phyloP scores from a whole-genome alignment of 768 basidiomycete genomes.

The Hygrocybe punicea region DNA sequence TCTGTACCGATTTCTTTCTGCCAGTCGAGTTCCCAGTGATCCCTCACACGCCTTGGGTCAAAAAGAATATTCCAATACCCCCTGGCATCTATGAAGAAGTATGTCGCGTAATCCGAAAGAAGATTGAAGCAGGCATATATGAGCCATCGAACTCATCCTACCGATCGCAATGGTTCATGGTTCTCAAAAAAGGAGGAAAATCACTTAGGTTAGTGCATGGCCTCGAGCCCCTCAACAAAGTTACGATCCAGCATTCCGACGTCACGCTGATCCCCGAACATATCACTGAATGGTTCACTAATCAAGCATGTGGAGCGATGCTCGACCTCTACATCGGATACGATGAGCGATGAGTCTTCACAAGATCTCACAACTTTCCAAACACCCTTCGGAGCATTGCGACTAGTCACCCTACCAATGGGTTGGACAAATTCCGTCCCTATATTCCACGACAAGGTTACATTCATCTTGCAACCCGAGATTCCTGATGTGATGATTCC shows the following conservation, averaged over 20 bases:
- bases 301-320: slow-evolving; percentile 29
- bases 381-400: slow-evolving; percentile 29
- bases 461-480: slow-evolving; percentile 34
- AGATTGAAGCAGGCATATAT: slow-evolving; percentile 39
- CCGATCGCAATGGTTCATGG: slow-evolving; percentile 39
- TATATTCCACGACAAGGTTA: not conserved
- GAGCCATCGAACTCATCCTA: slow-evolving; percentile 40
- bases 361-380: slow-evolving; percentile 42
- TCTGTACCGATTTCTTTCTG: slow-evolving; percentile 29
- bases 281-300: slow-evolving; percentile 34
- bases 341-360: slow-evolving; percentile 26
- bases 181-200: slow-evolving; percentile 39
- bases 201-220: slow-evolving; percentile 34
- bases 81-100: slow-evolving; percentile 33
- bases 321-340: slow-evolving; percentile 38
- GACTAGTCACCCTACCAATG: slow-evolving; percentile 36
- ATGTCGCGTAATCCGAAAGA: slow-evolving; percentile 29
- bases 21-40: slow-evolving; percentile 34
- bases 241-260: slow-evolving; percentile 37
- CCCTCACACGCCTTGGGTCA: slow-evolving; percentile 34
- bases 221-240: slow-evolving; percentile 38
- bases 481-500: not conserved
- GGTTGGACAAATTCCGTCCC: slow-evolving; percentile 14
- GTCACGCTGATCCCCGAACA: slow-evolving; percentile 32
- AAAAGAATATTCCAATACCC: slow-evolving; percentile 32